Conservation (phyloP, 306 rosid genomes). For the Sechiopsis laciniata region DNA sequence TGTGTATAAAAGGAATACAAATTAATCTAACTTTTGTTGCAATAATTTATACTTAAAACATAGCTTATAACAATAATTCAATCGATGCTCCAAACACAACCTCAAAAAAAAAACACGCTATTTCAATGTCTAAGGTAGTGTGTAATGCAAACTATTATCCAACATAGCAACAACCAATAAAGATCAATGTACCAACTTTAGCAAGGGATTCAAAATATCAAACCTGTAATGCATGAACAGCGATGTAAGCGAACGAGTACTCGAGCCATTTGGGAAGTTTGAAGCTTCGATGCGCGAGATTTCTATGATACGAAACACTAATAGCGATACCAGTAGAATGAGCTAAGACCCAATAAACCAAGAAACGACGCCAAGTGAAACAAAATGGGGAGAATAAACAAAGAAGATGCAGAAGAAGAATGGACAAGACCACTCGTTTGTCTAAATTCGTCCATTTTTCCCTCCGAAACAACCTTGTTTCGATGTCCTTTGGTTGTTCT, state of each 20-base stretch:
- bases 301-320: constrained; percentile 45
- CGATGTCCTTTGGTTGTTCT: neutral
- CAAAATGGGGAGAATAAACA: neutral
- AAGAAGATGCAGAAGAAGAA: neutral
- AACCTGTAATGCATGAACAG: constrained; percentile 53
- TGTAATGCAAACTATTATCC: too few relatives aligned
- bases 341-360: neutral
- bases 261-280: constrained; percentile 70
- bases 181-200: too few relatives aligned
- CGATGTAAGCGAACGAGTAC: constrained; percentile 51
- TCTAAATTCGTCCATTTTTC: neutral
- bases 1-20: too few relatives aligned
- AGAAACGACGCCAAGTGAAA: neutral
- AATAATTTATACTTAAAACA: too few relatives aligned
- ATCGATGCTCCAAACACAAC: too few relatives aligned
- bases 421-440: neutral
- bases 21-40: too few relatives aligned
- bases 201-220: neutral
- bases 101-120: too few relatives aligned
- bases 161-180: too few relatives aligned
- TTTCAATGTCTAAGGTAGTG: too few relatives aligned
- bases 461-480: neutral
- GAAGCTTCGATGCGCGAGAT: constrained; percentile 58
- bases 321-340: neutral
- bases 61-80: too few relatives aligned